phyloP scores from a whole-genome alignment of 2,329 filamentous ascomycete genomes.

The Talaromyces atroroseus region DNA sequence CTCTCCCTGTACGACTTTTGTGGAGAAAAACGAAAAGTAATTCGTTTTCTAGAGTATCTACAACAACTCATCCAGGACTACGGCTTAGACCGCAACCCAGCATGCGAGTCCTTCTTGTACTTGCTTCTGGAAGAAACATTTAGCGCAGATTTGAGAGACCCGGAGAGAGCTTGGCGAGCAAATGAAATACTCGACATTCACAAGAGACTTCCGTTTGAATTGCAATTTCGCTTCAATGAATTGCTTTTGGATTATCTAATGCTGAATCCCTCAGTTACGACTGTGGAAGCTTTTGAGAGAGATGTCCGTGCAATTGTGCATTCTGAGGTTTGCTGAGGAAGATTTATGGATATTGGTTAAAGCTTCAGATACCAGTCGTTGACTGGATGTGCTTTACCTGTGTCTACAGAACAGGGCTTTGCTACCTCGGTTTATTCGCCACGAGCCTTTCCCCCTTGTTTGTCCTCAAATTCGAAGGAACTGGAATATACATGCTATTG shows the following conservation, averaged over 20 bases:
- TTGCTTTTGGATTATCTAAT: slow-evolving; percentile 34
- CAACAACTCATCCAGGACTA: slow-evolving; percentile 23
- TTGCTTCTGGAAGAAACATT: slow-evolving; percentile 34
- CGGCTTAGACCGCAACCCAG: slow-evolving; percentile 29
- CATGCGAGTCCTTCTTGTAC: slow-evolving; percentile 37
- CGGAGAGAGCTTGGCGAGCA: slow-evolving; percentile 33
- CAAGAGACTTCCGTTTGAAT: slow-evolving; percentile 30
- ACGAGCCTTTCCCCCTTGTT: no score
- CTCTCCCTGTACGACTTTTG: slow-evolving; percentile 32
- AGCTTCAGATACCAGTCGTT: neutral
- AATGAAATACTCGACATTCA: slow-evolving; percentile 32
- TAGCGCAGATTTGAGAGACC: slow-evolving; percentile 30
- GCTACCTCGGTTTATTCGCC: no score
- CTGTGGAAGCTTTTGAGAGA: slow-evolving; percentile 29
- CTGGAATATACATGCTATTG: no score
- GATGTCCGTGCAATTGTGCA: slow-evolving; percentile 20
- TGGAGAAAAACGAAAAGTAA: slow-evolving; percentile 25
- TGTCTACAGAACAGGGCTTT: no score
- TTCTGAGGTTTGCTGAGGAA: neutral
- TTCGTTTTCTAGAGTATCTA: slow-evolving; percentile 29
- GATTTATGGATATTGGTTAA: neutral
- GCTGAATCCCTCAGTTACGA: slow-evolving; percentile 26
- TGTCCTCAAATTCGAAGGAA: no score
- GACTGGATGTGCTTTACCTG: no score
- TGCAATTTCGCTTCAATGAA: slow-evolving; percentile 38